Evolutionary conservation across 768 basidiomycete genomes (phyloP).

Genomic region (Dioszegia hungarica): DNA sequence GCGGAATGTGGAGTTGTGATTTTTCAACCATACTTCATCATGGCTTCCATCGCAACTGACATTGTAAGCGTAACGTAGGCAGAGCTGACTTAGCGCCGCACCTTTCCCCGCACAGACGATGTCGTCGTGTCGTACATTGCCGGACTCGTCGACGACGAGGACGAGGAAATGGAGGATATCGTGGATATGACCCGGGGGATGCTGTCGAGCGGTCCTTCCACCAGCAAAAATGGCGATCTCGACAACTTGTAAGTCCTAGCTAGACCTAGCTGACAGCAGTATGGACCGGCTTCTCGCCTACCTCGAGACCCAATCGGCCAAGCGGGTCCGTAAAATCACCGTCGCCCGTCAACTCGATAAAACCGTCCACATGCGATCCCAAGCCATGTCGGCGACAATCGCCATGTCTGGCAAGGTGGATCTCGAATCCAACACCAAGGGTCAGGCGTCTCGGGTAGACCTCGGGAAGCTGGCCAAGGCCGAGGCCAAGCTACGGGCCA

Average conservation of each 20-base stretch:
- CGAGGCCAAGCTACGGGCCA: slow-evolving; percentile 95
- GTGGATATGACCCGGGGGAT: slow-evolving; percentile 48
- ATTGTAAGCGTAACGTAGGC: slow-evolving; percentile 23
- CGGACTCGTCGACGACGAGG: slow-evolving; percentile 50
- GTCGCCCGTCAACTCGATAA: slow-evolving; percentile 44
- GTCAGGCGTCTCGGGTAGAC: slow-evolving; percentile 50
- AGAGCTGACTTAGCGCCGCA: slow-evolving; percentile 23
- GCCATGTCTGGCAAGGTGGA: slow-evolving; percentile 49
- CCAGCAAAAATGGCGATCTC: slow-evolving; percentile 23
- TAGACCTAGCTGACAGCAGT: slow-evolving; percentile 16
- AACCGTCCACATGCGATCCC: slow-evolving; percentile 48
- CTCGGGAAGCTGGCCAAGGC: slow-evolving; percentile 63
- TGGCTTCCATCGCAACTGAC: slow-evolving; percentile 38
- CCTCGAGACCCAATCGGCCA: slow-evolving; percentile 43
- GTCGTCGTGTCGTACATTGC: slow-evolving; percentile 50
- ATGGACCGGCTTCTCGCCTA: slow-evolving; percentile 44
- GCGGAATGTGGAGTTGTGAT: not conserved
- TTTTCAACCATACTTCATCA: slow-evolving; percentile 1
- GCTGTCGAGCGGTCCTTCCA: slow-evolving; percentile 37
- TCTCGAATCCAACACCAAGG: slow-evolving; percentile 48
- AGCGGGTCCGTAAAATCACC: slow-evolving; percentile 27
- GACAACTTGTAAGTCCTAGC: slow-evolving; percentile 46
- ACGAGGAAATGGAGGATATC: slow-evolving; percentile 50
- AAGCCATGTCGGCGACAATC: slow-evolving; percentile 47
- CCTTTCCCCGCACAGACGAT: slow-evolving; percentile 49